Base-by-base conservation (phyloP, 495 filamentous ascomycete species). In the Penicillium silybi region DNA sequence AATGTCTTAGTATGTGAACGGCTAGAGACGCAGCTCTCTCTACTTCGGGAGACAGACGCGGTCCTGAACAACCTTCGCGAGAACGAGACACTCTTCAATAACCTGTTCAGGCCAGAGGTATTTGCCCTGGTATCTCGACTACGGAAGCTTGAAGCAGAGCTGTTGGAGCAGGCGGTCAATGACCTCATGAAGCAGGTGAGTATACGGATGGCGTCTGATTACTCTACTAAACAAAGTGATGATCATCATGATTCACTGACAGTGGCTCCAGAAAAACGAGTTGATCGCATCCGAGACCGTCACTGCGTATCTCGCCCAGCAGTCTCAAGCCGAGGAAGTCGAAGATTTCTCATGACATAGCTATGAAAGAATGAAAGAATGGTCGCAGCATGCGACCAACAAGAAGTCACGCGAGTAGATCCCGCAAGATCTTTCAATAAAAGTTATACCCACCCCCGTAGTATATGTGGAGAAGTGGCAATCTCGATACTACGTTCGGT, bases 111-210 rank as follows among this genome's bases (percentile, higher is more conserved):
- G 35, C 65, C 68, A 39, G 57, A 61, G 17, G 61, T 70, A 53
- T 77, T 67, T 59, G 62, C 49, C 50, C 73, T 68, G 58, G 75
- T 73, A 29, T 65, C 55, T 54, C 71, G 68, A 39, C 69, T 92
- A 26, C 74, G 84, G 46, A 68, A 67, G 6, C 61, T 87, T 19
- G 89, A 95, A 61, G 67, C 58, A 8, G 65, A 60, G 4, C 58
- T 91, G 39, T 61, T 95, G 45, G 69, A 83, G 55, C 69, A 61
- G 47, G 79, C 73, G 6, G 69, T 80, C 34, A 59, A 74, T 32
- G 63, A 73, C 27, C 70, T 92, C 25, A 79, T 83, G 52, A 64
- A 77, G 29, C 72, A 88, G 83, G 88, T 90, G 74, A 72, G 67
- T 57, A 3, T 32, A 23, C 23, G n/a, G 6, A 7, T 32, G 18